Percentiles rank a stretch among this genome's conserved stretches.
These are phyloP conservation scores for Cadophora gregata DNA, from an alignment of 2,329 filamentous ascomycete species.

Conservation along the genomic window DNA sequence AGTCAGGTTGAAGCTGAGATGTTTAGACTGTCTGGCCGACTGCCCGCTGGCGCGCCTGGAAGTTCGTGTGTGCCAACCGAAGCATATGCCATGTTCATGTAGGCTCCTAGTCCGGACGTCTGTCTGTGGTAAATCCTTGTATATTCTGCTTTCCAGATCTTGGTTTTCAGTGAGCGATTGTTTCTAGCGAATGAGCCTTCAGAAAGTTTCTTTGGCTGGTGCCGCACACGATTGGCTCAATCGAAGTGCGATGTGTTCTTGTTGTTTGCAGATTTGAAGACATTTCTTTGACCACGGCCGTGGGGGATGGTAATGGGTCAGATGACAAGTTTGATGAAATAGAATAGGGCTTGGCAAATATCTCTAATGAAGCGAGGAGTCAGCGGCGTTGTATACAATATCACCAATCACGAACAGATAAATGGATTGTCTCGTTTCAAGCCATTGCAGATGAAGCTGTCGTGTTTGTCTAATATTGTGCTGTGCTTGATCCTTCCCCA, in stretches of 20 bases:
- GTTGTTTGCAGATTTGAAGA: not conserved
- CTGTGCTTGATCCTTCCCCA: no score
- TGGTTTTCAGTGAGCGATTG: not conserved
- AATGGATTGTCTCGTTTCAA: not conserved
- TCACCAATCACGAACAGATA: not conserved
- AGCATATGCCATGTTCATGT: not conserved
- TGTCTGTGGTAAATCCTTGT: not conserved
- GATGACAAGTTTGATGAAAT: not conserved
- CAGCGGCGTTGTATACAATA: not conserved
- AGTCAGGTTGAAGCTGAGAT: conserved; percentile 8
- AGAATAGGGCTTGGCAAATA: not conserved
- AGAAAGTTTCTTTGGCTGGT: not conserved
- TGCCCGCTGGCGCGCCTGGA: conserved; percentile 4
- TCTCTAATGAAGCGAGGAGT: conserved; percentile 9
- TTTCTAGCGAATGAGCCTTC: not conserved
- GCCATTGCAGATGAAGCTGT: no score
- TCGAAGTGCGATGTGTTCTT: not conserved
- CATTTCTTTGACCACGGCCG: not conserved
- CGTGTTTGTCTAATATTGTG: no score
- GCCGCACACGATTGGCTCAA: not conserved
- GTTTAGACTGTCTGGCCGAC: not conserved
- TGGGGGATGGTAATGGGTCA: not conserved
- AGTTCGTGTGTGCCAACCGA: not conserved
- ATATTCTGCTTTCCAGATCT: not conserved
- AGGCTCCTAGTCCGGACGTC: not conserved